These are phyloP conservation scores for Linanthus parryae DNA, from an alignment of 148 eudicot species.

Conservation along the genomic window DNA sequence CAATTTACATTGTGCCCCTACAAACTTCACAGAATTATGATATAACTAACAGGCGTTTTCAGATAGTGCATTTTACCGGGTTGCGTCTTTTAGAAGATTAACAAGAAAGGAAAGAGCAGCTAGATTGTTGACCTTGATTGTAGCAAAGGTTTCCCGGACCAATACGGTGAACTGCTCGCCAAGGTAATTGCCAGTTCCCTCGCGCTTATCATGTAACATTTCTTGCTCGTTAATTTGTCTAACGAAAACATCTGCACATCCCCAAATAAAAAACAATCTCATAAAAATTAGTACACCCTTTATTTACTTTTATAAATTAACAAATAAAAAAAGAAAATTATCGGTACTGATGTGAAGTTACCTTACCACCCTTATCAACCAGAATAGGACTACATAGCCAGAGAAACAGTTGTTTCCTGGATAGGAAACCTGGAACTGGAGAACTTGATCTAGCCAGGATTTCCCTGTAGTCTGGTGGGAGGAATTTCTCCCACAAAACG, in stretches of 20 bases:
- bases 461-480: slow-evolving; percentile 31
- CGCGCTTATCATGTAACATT: slow-evolving; percentile 33
- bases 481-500: slow-evolving; percentile 26
- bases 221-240: slow-evolving; percentile 25
- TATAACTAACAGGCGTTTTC: too few species aligned
- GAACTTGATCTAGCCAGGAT: slow-evolving; percentile 17
- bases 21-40: too few species aligned
- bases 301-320: too few species aligned
- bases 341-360: too few species aligned
- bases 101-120: too few species aligned
- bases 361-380: slow-evolving; percentile 34
- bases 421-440: slow-evolving; percentile 18
- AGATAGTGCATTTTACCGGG: too few species aligned
- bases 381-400: slow-evolving; percentile 26
- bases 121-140: slow-evolving; percentile 23
- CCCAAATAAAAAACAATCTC: too few species aligned
- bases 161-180: slow-evolving; percentile 28
- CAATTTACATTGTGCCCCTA: too few species aligned
- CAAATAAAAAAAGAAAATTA: too few species aligned
- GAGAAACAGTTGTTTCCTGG: slow-evolving; percentile 33
- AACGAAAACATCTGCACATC: slow-evolving; percentile 19
- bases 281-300: too few species aligned
- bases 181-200: slow-evolving; percentile 33
- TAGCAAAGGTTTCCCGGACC: slow-evolving; percentile 27
- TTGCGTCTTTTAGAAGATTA: too few species aligned